A percentile compares a stretch with the other conserved stretches of the same genome.
Evolutionary conservation across 371 early-diverging fungal genomes (phyloP).

Genomic region (Cokeromyces recurvatus): DNA sequence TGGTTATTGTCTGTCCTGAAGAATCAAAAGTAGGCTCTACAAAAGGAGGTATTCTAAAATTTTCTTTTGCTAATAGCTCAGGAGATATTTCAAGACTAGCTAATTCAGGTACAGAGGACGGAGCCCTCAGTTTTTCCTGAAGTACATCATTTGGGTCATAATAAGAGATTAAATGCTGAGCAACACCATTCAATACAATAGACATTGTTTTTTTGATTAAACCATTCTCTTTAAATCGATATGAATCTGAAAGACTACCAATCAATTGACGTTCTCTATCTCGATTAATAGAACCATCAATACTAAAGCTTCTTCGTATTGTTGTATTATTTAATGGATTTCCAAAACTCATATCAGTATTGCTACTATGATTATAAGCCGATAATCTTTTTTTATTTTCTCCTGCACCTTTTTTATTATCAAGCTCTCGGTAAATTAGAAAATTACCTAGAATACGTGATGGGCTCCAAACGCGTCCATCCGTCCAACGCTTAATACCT

Average conservation of each 20-base stretch:
- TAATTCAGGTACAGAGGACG: conserved; percentile 49
- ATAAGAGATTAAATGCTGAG: conserved; percentile 83
- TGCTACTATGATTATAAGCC: conserved; percentile 2
- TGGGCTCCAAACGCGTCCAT: conserved; percentile 67
- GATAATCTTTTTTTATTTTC: conserved; percentile 23
- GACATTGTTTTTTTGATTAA: conserved; percentile 86
- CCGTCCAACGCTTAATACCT: conserved; percentile 78
- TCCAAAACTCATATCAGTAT: not conserved
- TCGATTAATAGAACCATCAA: conserved; percentile 1
- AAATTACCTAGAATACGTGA: conserved; percentile 64
- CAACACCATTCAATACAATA: conserved; percentile 68
- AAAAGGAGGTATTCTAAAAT: conserved; percentile 50
- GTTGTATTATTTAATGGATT: not conserved
- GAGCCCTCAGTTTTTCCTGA: conserved; percentile 52
- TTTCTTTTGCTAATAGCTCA: conserved; percentile 44
- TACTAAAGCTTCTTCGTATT: conserved; percentile 19
- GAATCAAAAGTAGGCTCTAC: conserved; percentile 37
- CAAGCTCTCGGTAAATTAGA: conserved; percentile 58
- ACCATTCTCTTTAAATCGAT: conserved; percentile 73
- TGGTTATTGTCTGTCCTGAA: no score
- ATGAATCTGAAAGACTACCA: conserved; percentile 58
- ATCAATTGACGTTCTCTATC: conserved; percentile 54
- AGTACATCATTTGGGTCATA: conserved; percentile 74
- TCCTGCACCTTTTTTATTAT: conserved; percentile 30
- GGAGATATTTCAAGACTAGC: conserved; percentile 52